Conservation (phyloP, 305 asterid genomes). For the Stenogyne calaminthoides region DNA sequence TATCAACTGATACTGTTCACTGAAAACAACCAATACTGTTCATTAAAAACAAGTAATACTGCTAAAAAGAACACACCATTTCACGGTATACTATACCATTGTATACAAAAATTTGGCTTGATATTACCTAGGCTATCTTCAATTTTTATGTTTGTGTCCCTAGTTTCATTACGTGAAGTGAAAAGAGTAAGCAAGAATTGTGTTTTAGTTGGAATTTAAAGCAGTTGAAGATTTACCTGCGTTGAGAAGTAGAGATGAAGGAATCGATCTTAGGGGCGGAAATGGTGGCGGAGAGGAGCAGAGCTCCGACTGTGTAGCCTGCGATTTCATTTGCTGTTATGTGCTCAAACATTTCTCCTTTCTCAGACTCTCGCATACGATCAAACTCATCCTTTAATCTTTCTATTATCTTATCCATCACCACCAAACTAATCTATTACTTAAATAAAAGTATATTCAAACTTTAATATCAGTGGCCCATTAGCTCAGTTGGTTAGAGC, state of each 20-base stretch:
- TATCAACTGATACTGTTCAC: too few relatives aligned
- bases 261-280: slow-evolving; percentile 84
- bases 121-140: too few relatives aligned
- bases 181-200: background rate
- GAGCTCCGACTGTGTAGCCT: slow-evolving; percentile 84
- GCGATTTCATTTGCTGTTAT: slow-evolving; percentile 84
- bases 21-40: too few relatives aligned
- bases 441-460: too few relatives aligned
- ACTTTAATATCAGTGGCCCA: slow-evolving; percentile 47
- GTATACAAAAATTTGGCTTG: too few relatives aligned
- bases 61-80: too few relatives aligned
- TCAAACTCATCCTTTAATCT: background rate
- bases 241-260: slow-evolving; percentile 74
- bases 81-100: too few relatives aligned
- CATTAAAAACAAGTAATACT: too few relatives aligned
- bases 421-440: too few relatives aligned
- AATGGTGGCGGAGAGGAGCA: slow-evolving; percentile 78
- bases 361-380: too few relatives aligned
- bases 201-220: background rate
- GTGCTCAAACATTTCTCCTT: slow-evolving; percentile 66
- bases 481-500: slow-evolving; percentile 57
- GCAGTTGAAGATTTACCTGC: slow-evolving; percentile 52
- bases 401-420: background rate
- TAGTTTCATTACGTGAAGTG: too few relatives aligned
- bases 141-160: too few relatives aligned